Evolutionary conservation across 108 stramenopile species (phyloP).

Genomic region (Hondaea fermentalgiana): DNA sequence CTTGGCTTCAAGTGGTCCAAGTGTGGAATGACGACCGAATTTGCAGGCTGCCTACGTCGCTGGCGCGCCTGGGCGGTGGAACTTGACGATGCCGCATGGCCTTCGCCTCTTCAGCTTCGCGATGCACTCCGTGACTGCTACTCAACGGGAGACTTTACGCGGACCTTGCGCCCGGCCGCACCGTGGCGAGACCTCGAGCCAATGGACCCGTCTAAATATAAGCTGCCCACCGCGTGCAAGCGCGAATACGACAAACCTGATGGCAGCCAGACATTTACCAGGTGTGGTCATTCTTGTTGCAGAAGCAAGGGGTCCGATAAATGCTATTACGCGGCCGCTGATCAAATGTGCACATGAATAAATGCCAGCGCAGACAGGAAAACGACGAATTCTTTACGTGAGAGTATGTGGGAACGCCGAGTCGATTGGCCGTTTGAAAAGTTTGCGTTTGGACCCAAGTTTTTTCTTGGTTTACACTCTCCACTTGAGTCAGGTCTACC

Average conservation of each 20-base stretch:
- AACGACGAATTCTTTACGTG: too few relatives aligned
- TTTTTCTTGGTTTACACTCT: too few relatives aligned
- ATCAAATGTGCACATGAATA: neutral
- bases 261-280: neutral
- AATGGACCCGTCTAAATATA: neutral
- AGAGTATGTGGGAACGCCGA: too few relatives aligned
- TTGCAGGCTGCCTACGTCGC: neutral
- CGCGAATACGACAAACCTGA: neutral
- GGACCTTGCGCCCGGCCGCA: neutral
- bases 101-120: neutral
- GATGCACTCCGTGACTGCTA: neutral
- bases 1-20: neutral
- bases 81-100: neutral
- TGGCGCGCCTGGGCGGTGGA: neutral
- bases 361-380: too few relatives aligned
- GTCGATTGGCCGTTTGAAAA: too few relatives aligned
- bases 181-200: neutral
- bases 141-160: neutral
- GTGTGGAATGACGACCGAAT: neutral
- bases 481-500: too few relatives aligned
- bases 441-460: too few relatives aligned
- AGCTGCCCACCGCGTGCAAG: neutral
- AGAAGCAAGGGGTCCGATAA: neutral
- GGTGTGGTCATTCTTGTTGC: neutral
- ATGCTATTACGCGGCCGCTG: neutral